phyloP scores from a whole-genome alignment of 129 eudicot genomes.

The Rutidosis leptorrhynchoides region DNA sequence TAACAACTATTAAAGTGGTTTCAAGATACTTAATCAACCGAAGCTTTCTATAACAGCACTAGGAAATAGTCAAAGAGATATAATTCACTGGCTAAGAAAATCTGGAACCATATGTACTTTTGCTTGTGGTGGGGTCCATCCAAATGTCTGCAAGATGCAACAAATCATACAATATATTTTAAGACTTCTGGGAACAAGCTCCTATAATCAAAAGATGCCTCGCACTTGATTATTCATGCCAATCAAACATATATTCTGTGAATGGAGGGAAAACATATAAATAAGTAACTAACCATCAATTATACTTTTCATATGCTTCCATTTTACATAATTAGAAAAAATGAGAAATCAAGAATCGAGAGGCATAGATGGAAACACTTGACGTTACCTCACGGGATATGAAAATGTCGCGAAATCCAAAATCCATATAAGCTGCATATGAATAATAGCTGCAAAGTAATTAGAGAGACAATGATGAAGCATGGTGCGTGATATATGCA shows the following conservation, averaged over 20 bases:
- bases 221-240: slow-evolving; percentile 4
- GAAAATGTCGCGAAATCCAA: slow-evolving; percentile 95
- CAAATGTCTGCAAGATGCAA: slow-evolving; percentile 65
- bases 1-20: slow-evolving; percentile 13
- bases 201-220: background rate
- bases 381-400: slow-evolving; percentile 82
- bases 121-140: slow-evolving; percentile 89
- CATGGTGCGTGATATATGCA: slow-evolving; percentile 1
- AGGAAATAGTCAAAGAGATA: background rate
- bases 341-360: background rate
- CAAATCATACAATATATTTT: slow-evolving; percentile 2
- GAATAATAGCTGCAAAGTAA: slow-evolving; percentile 78
- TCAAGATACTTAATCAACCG: background rate
- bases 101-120: slow-evolving; percentile 88
- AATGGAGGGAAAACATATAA: background rate
- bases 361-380: slow-evolving; percentile 6
- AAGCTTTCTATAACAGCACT: slow-evolving; percentile 12
- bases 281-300: background rate
- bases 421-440: slow-evolving; percentile 79
- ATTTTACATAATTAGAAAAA: background rate
- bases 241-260: background rate
- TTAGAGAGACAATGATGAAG: slow-evolving; percentile 13
- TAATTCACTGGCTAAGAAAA: slow-evolving; percentile 60
- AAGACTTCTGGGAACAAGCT: slow-evolving; percentile 1
- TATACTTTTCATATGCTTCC: slow-evolving; percentile 5